Evolutionary conservation across 164 flowering plant genomes (phyloP).

Genomic region (Hamamelis virginiana): DNA sequence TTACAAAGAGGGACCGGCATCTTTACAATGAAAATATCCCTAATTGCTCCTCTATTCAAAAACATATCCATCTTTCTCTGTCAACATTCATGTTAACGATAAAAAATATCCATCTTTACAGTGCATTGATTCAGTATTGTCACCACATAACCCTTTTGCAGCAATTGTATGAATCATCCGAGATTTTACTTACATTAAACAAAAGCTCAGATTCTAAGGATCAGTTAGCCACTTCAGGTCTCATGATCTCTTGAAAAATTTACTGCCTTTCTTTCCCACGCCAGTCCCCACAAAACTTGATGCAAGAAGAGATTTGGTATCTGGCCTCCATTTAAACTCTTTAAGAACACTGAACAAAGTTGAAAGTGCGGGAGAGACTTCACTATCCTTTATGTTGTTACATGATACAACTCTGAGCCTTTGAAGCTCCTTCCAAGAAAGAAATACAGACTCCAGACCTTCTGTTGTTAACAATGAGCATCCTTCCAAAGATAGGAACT

Average conservation of each 20-base stretch:
- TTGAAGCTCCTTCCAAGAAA: conserved; percentile 76
- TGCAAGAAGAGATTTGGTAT: conserved; percentile 64
- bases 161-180: conserved; percentile 3
- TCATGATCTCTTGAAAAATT: conserved; percentile 55
- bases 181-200: not conserved
- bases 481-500: conserved; percentile 69
- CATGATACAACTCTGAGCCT: conserved; percentile 82
- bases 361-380: conserved; percentile 68
- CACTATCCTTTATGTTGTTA: conserved; percentile 72
- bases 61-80: not conserved
- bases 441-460: conserved; percentile 74
- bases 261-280: conserved; percentile 67
- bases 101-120: conserved; percentile 3
- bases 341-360: conserved; percentile 65
- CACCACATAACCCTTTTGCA: conserved; percentile 1
- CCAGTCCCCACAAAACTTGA: conserved; percentile 53
- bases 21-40: not conserved
- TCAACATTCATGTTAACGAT: conserved; percentile 1
- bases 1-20: not conserved
- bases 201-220: conserved; percentile 8
- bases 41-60: not conserved
- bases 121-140: not conserved
- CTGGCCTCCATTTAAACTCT: conserved; percentile 89
- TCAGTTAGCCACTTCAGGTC: conserved; percentile 15
- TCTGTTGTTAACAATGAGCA: conserved; percentile 78